Conservation (phyloP, 78 protist species). For the Dictyostelium brefeldianum region DNA sequence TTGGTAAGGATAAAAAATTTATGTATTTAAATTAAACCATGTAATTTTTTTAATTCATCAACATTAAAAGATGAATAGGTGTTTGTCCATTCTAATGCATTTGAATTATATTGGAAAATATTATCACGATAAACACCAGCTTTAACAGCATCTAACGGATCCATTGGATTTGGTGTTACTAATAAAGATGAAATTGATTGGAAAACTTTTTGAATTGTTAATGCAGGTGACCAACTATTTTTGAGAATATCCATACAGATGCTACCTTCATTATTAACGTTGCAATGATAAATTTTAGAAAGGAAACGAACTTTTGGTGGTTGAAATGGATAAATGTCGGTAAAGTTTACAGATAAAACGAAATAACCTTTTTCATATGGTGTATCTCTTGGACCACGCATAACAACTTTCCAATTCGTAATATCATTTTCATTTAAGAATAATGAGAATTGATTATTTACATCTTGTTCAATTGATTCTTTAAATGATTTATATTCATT, state of each 20-base stretch:
- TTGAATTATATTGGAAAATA: neutral
- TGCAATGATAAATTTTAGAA: constrained; percentile 96
- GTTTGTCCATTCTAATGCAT: constrained; percentile 31
- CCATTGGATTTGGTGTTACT: constrained; percentile 90
- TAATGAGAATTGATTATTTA: neutral
- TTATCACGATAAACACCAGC: constrained; percentile 69
- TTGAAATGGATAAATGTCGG: constrained; percentile 89
- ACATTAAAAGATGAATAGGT: neutral
- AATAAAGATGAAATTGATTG: constrained; percentile 86
- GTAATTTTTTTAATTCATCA: neutral
- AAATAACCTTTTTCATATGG: constrained; percentile 75
- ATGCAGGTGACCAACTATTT: constrained; percentile 94
- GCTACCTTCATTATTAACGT: constrained; percentile 92
- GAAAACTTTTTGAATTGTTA: constrained; percentile 91
- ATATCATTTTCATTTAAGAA: constrained; percentile 41
- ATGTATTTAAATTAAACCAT: constrained; percentile 16
- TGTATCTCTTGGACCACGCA: constrained; percentile 67
- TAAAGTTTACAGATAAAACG: constrained; percentile 65
- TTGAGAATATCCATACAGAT: constrained; percentile 97
- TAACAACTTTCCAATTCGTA: constrained; percentile 30
- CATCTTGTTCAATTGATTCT: neutral
- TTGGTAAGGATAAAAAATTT: too few species aligned
- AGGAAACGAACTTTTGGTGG: constrained; percentile 88
- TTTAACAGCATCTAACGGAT: constrained; percentile 77
- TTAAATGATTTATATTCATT: neutral